Evolutionary conservation across 116 monocot genomes (phyloP).

Genomic region (Iris pallida): DNA sequence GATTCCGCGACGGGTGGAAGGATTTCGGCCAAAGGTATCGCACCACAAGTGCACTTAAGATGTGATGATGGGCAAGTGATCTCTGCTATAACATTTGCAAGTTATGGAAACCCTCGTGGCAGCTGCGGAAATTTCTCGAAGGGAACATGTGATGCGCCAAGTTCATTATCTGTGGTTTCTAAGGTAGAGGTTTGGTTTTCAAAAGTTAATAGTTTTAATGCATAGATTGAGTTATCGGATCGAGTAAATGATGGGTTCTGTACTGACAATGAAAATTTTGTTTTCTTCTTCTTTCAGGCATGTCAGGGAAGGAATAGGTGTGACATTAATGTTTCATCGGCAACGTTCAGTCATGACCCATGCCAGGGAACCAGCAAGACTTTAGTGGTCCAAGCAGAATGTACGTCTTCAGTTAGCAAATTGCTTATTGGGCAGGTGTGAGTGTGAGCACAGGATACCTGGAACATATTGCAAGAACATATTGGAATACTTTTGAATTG

Average conservation of each 20-base stretch:
- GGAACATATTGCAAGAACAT: no score
- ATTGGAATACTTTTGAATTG: no score
- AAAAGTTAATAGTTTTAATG: background rate
- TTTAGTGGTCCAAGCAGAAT: conserved; percentile 69
- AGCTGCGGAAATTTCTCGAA: conserved; percentile 50
- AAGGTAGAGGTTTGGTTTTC: conserved; percentile 27
- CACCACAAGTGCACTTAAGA: conserved; percentile 57
- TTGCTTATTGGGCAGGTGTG: no score
- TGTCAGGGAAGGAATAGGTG: conserved; percentile 65
- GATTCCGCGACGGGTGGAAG: conserved; percentile 21
- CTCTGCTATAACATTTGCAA: conserved; percentile 65
- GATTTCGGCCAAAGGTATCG: conserved; percentile 15
- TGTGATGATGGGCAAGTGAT: conserved; percentile 79
- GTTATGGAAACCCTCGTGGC: conserved; percentile 78
- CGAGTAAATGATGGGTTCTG: background rate
- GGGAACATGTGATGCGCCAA: conserved; percentile 73
- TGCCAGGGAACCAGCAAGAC: conserved; percentile 48
- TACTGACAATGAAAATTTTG: background rate
- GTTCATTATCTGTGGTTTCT: conserved; percentile 47
- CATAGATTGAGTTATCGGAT: background rate
- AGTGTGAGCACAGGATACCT: no score
- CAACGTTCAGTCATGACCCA: conserved; percentile 58
- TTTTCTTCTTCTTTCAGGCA: conserved; percentile 35
- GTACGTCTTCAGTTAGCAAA: conserved; percentile 13
- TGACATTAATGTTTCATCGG: conserved; percentile 48